Evolutionary conservation across 1,139 yeast species (phyloP).

Genomic region (Lodderomyces theae): DNA sequence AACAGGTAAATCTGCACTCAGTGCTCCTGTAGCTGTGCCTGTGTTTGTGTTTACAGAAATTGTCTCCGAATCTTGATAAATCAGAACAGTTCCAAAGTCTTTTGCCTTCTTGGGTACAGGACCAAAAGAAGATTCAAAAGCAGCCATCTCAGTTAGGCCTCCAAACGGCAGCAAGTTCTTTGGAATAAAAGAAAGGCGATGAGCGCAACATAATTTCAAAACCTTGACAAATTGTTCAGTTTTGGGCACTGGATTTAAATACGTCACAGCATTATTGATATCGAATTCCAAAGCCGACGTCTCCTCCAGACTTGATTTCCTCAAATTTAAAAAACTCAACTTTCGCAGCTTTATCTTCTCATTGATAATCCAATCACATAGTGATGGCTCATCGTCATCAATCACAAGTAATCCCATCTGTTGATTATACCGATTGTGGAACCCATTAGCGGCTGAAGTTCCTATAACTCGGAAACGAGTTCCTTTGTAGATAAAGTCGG

Average conservation of each 20-base stretch:
- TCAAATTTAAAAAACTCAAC: conserved; percentile 17
- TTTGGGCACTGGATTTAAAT: conserved; percentile 34
- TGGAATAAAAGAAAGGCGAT: conserved; percentile 23
- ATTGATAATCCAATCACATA: conserved; percentile 36
- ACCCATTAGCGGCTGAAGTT: conserved; percentile 31
- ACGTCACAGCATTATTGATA: conserved; percentile 14
- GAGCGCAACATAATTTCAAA: not conserved
- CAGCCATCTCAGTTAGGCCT: conserved; percentile 24
- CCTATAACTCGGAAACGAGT: conserved; percentile 43
- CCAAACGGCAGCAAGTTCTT: conserved; percentile 43
- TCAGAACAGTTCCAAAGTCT: conserved; percentile 36
- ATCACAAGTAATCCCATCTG: conserved; percentile 33
- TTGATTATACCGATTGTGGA: conserved; percentile 32
- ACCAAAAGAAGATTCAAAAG: not conserved
- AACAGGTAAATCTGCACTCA: not conserved
- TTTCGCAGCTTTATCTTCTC: conserved; percentile 21
- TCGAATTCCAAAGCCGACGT: conserved; percentile 8
- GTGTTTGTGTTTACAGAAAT: not conserved
- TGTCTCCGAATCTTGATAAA: conserved; percentile 30
- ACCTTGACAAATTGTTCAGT: not conserved
- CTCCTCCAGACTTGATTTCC: conserved; percentile 4
- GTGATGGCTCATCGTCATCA: conserved; percentile 34
- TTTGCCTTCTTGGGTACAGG: conserved; percentile 33
- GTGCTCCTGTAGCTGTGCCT: not conserved
- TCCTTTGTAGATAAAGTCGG: conserved; percentile 37